Conservation (phyloP, 2,329 filamentous ascomycete genomes). For the Cladosporium sp. region DNA sequence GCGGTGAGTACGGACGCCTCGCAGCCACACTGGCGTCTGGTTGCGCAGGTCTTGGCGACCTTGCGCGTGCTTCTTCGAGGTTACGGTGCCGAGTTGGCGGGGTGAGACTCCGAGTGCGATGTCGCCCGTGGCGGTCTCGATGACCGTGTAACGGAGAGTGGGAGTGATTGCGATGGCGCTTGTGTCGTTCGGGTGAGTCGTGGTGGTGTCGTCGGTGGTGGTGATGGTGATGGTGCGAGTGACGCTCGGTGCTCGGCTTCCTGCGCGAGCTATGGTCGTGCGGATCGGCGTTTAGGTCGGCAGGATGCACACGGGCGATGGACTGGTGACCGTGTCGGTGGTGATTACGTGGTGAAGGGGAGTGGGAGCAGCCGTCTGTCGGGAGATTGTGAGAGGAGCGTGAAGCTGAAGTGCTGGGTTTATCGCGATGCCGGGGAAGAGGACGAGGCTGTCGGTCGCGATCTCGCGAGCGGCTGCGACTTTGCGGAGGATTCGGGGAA, state of each 20-base stretch:
- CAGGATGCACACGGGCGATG: not conserved
- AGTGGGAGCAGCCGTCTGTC: not conserved
- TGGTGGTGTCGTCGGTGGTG: slow-evolving; percentile 14
- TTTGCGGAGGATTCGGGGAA: slow-evolving; percentile 7
- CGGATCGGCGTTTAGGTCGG: slow-evolving; percentile 2
- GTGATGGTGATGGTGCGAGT: slow-evolving; percentile 13
- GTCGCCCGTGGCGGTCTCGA: slow-evolving; percentile 15
- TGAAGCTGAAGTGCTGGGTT: not conserved
- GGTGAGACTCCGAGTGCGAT: slow-evolving; percentile 20
- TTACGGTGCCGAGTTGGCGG: slow-evolving; percentile 28
- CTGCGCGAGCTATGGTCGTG: slow-evolving; percentile 9
- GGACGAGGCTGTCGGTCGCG: not conserved
- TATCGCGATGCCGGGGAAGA: not conserved
- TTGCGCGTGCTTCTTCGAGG: slow-evolving; percentile 31
- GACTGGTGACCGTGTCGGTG: not conserved
- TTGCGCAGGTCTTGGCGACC: slow-evolving; percentile 28
- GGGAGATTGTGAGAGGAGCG: not conserved
- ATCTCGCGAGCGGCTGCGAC: slow-evolving; percentile 6
- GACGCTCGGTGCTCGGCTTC: slow-evolving; percentile 2
- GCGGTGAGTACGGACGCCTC: slow-evolving; percentile 29
- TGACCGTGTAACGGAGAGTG: slow-evolving; percentile 19
- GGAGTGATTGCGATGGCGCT: slow-evolving; percentile 19
- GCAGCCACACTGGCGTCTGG: slow-evolving; percentile 21
- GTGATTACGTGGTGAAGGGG: not conserved
- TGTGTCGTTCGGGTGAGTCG: slow-evolving; percentile 19